phyloP scores from a whole-genome alignment of 2,329 filamentous ascomycete species.

The Xylaria sp. region DNA sequence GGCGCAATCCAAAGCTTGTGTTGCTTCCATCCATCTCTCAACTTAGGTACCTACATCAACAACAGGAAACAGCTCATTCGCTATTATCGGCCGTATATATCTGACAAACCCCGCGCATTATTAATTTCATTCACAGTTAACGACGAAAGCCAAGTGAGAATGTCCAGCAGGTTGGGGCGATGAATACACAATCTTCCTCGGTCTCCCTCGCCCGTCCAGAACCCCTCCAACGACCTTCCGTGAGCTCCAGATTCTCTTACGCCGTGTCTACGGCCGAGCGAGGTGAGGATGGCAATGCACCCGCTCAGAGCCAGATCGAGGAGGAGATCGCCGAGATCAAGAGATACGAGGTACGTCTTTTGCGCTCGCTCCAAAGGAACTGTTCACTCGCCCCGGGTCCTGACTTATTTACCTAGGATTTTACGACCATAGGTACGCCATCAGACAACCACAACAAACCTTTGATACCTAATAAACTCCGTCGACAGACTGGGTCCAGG shows the following conservation, averaged over 20 bases:
- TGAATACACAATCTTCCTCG: conserved; percentile 59
- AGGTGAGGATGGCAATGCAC: conserved; percentile 63
- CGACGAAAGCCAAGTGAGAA: conserved; percentile 43
- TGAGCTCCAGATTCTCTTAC: conserved; percentile 73
- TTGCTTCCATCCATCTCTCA: background rate
- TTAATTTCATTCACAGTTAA: background rate
- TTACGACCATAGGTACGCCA: conserved; percentile 84
- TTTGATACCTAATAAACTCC: conserved; percentile 48
- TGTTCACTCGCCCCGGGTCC: background rate
- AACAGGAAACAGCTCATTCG: background rate
- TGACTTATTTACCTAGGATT: conserved; percentile 67
- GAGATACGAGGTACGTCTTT: conserved; percentile 78
- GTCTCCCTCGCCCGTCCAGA: conserved; percentile 59
- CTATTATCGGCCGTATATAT: background rate
- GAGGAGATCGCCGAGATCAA: conserved; percentile 99
- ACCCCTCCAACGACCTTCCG: conserved; percentile 62
- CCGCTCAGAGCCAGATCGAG: conserved; percentile 77
- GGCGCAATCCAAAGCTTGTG: conserved; percentile 3
- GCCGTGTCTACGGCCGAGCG: conserved; percentile 72
- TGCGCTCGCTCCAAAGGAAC: background rate
- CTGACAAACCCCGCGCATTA: background rate
- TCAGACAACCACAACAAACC: conserved; percentile 30
- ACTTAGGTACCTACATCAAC: conserved; percentile 5
- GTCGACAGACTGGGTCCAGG: conserved; percentile 90
- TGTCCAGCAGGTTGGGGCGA: conserved; percentile 53